Evolutionary conservation across 73 alveolate species (phyloP), one percentile per base, ranked within the genome.

Genomic region (Paraurostyla sp.): DNA sequence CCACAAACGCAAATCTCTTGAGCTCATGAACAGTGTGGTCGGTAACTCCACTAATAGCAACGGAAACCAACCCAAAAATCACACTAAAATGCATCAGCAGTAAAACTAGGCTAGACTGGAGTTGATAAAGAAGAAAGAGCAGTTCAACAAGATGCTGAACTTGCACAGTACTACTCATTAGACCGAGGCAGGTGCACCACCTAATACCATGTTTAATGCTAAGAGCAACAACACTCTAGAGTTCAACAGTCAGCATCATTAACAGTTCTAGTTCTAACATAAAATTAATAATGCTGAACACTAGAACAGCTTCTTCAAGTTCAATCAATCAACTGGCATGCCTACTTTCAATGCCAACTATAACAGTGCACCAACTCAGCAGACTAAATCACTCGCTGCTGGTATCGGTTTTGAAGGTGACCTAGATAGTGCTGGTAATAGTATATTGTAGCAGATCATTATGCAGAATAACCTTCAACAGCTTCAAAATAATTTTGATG

Each of bases 131-230:
- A 65, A 65, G 32, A 65, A 65, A 22, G 82, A 65, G 25, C 58
- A 65, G 36, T 65, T 65, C 46, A 65, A 65, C 46, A 65, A 65
- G 36, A 65, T 65, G 78, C 78, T 60, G 3, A 60, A 60, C 32
- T 23, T 60, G 27, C 78, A 60, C 32, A 33, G 7, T 60, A 60
- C 13, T 60, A 27, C 15, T 9, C 50, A 16, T 29, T 4, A 30
- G 3, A 60, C 4, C 7, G 7, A 60, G 52, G 50, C 9, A 11
- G 25, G 13, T 29, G 32, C 50, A 20, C 78, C 4, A 9, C 78
- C 7, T 38, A 22, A 22, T n/a, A 58, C 7, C 40, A 7, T 2
- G 30, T 40, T 13, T 2, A 6, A 11, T 18, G 56, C 58, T 38
- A 3, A 33, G n/a, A 4, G 49, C 3, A 1, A 27, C 4, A 59